phyloP scores from a whole-genome alignment of 805 yeast species.

The Suhomyces vadensis region DNA sequence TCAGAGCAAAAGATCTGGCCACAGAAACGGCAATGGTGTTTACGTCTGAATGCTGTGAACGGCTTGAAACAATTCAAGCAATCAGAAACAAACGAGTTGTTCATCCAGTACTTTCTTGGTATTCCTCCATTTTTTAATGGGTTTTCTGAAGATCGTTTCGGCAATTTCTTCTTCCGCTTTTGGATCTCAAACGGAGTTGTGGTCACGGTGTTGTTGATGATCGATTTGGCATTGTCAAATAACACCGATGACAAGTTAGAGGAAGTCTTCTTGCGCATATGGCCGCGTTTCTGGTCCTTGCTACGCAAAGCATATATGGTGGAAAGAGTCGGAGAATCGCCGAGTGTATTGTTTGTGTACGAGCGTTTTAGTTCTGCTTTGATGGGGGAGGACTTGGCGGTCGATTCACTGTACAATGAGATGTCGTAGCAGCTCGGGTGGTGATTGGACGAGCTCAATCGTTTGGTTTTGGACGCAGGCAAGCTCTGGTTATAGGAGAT shows the following conservation, averaged over 20 bases:
- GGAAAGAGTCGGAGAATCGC: slow-evolving; percentile 24
- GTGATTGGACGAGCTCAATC: slow-evolving; percentile 2
- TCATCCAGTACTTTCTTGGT: slow-evolving; percentile 90
- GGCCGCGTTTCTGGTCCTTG: slow-evolving; percentile 16
- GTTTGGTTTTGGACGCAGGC: not conserved
- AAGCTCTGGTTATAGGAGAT: not conserved
- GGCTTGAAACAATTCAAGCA: slow-evolving; percentile 81
- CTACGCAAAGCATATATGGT: slow-evolving; percentile 28
- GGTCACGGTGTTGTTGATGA: slow-evolving; percentile 33
- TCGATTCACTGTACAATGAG: slow-evolving; percentile 25
- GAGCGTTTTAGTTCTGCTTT: slow-evolving; percentile 23
- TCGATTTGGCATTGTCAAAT: slow-evolving; percentile 40
- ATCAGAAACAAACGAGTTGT: slow-evolving; percentile 86
- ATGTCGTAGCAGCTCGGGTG: slow-evolving; percentile 19
- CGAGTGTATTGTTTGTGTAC: slow-evolving; percentile 9
- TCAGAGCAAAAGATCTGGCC: slow-evolving; percentile 91
- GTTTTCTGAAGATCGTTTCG: slow-evolving; percentile 35
- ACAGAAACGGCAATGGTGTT: slow-evolving; percentile 93
- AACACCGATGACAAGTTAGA: slow-evolving; percentile 35
- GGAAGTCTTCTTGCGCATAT: slow-evolving; percentile 25
- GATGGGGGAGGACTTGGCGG: slow-evolving; percentile 29
- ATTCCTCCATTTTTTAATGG: slow-evolving; percentile 53
- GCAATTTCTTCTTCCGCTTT: slow-evolving; percentile 28
- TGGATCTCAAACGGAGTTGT: slow-evolving; percentile 32
- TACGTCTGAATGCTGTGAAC: slow-evolving; percentile 83